Percentiles rank a stretch among this genome's conserved stretches.
phyloP scores from a whole-genome alignment of 164 flowering plant genomes.

The Chimonanthus praecox region DNA sequence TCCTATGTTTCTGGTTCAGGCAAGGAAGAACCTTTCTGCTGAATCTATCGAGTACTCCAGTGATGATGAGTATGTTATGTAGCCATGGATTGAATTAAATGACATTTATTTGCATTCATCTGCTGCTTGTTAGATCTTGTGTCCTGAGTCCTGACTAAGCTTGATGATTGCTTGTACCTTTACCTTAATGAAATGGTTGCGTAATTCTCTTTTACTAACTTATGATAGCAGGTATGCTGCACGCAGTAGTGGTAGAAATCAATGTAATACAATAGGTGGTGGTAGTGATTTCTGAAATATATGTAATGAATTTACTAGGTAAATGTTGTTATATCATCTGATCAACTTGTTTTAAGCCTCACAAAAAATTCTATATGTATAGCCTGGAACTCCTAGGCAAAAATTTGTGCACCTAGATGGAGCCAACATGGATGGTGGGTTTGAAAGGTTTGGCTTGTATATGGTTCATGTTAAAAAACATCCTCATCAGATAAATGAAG shows the following conservation, averaged over 20 bases:
- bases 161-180: not conserved
- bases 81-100: not conserved
- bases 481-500: too few relatives aligned
- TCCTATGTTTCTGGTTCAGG: constrained; percentile 36
- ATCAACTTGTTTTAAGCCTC: too few relatives aligned
- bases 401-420: too few relatives aligned
- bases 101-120: not conserved
- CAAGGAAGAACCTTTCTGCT: constrained; percentile 72
- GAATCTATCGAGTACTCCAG: constrained; percentile 54
- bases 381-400: too few relatives aligned
- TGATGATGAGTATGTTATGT: constrained; percentile 76
- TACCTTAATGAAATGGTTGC: not conserved
- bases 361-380: too few relatives aligned
- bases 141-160: not conserved
- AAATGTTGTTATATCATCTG: too few relatives aligned
- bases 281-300: too few relatives aligned
- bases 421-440: too few relatives aligned
- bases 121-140: not conserved
- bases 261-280: not conserved
- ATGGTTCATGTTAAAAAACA: too few relatives aligned
- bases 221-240: not conserved
- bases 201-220: not conserved
- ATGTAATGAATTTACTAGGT: too few relatives aligned
- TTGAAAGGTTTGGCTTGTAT: too few relatives aligned
- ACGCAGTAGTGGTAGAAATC: not conserved